Evolutionary conservation across 768 basidiomycete species (phyloP).

Genomic region (Collybia nuda): DNA sequence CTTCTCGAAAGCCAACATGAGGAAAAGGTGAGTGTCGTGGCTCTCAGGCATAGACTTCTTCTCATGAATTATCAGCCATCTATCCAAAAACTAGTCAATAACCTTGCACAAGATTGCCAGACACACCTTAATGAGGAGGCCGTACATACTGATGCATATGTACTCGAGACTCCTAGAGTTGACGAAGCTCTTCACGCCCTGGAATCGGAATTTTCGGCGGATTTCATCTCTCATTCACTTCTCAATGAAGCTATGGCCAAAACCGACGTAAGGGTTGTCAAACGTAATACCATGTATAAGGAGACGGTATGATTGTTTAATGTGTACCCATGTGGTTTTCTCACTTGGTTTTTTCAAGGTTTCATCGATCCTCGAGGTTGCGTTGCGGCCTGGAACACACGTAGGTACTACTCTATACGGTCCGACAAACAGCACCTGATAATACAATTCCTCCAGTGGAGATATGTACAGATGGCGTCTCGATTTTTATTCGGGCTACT

Average conservation of each 20-base stretch:
- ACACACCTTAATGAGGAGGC: slow-evolving; percentile 63
- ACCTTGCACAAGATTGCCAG: slow-evolving; percentile 62
- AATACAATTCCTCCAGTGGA: slow-evolving; percentile 55
- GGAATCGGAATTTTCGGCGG: slow-evolving; percentile 45
- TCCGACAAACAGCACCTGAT: slow-evolving; percentile 7
- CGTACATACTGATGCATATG: slow-evolving; percentile 61
- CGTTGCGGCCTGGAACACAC: slow-evolving; percentile 64
- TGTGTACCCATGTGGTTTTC: slow-evolving; percentile 2
- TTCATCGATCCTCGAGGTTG: slow-evolving; percentile 58
- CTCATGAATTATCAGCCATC: slow-evolving; percentile 50
- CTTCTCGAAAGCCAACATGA: slow-evolving; percentile 80
- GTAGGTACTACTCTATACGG: slow-evolving; percentile 40
- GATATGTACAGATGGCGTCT: slow-evolving; percentile 73
- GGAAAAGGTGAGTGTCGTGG: slow-evolving; percentile 61
- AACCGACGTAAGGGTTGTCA: slow-evolving; percentile 36
- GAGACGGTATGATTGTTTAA: slow-evolving; percentile 41
- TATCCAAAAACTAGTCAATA: slow-evolving; percentile 68
- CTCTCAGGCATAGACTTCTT: not conserved
- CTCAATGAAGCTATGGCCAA: slow-evolving; percentile 44
- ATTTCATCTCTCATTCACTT: slow-evolving; percentile 40
- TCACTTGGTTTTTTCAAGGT: slow-evolving; percentile 40
- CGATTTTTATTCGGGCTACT: slow-evolving; percentile 62
- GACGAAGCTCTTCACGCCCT: slow-evolving; percentile 48
- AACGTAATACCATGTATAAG: slow-evolving; percentile 45
- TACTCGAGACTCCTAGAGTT: slow-evolving; percentile 46